Evolutionary conservation across 2,329 filamentous ascomycete genomes (phyloP), one percentile per base, ranked within the genome.

Genomic region (Zalaria obscura): DNA sequence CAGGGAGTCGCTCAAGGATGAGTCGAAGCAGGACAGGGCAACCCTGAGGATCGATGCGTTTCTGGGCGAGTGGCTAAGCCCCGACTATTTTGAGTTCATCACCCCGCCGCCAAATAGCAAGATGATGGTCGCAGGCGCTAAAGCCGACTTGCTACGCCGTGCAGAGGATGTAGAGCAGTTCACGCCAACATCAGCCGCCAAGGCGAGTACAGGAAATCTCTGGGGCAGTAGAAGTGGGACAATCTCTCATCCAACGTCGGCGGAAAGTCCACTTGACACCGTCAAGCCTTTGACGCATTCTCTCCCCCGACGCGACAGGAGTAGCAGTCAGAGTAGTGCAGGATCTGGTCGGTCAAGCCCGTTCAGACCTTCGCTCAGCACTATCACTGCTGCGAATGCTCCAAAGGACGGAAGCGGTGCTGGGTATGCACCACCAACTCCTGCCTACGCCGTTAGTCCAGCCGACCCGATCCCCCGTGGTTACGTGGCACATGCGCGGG

Each of bases 11-110:
- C 41, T 58, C n/a, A 52, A 49, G 18, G 54, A 54, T 8, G 54
- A 55, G 29, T 58, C 57, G 4, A 59, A 60, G 27, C 52, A 60
- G 26, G 55, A 55, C 8, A 81, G 76, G 48, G 66, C 75, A 3
- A 69, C 78, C 6, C 64, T 98, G 38, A 81, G 91, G 1, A 72
- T 98, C 4, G 91, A 98, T 61, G 82, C 88, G 0, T 95, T 93
- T 55, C 70, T 98, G 0, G 89, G 91, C 38, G 91, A 98, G 68
- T 98, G 91, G 91, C 70, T 96, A 27, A 84, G 83, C 2, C 85
- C 87, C 1, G 81, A 88, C 55, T 98, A 98, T 60, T 98, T 89
- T 54, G 87, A 94, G 47, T 73, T 83, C 40, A 95, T 95, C 48
- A 89, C 83, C 0, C 84, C 87, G 3, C 91, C 91, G 7, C 91